phyloP scores from a whole-genome alignment of 495 filamentous ascomycete genomes.

The Recurvomyces mirabilis region DNA sequence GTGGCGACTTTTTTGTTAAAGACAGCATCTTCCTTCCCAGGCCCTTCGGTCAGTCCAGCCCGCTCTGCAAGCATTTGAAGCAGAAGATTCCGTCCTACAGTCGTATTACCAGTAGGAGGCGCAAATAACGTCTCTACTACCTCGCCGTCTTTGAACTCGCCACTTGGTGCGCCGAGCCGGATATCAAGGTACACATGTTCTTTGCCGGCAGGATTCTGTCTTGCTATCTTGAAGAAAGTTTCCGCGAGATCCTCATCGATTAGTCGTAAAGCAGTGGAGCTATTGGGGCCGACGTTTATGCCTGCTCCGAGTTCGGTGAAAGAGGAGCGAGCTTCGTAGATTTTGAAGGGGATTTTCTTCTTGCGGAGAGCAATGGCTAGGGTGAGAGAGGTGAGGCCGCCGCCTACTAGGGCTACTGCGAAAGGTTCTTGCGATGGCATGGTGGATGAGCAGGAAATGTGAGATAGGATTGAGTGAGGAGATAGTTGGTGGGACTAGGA shows the following conservation, averaged over 20 bases:
- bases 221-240: conserved; percentile 22
- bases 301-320: conserved; percentile 11
- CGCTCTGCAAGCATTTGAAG: conserved; percentile 6
- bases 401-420: conserved; percentile 15
- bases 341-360: conserved; percentile 4
- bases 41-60: conserved; percentile 2
- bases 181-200: conserved; percentile 20
- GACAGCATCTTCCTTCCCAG: background rate
- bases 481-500: no score
- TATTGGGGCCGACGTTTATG: conserved; percentile 22
- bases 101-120: conserved; percentile 12
- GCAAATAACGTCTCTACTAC: conserved; percentile 5
- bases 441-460: no score
- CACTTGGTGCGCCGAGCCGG: conserved; percentile 12
- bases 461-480: no score
- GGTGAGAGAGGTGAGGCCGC: conserved; percentile 10
- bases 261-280: conserved; percentile 13
- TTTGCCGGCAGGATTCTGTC: conserved; percentile 32
- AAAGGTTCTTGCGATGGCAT: no score
- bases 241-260: conserved; percentile 18
- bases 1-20: conserved; percentile 16
- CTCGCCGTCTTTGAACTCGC: conserved; percentile 4
- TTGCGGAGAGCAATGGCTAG: conserved; percentile 11
- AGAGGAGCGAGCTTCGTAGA: conserved; percentile 12
- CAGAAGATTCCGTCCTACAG: conserved; percentile 8